Evolutionary conservation across 768 basidiomycete genomes (phyloP), one percentile per base, ranked within the genome.

Genomic region (Psilocybe tampanensis): DNA sequence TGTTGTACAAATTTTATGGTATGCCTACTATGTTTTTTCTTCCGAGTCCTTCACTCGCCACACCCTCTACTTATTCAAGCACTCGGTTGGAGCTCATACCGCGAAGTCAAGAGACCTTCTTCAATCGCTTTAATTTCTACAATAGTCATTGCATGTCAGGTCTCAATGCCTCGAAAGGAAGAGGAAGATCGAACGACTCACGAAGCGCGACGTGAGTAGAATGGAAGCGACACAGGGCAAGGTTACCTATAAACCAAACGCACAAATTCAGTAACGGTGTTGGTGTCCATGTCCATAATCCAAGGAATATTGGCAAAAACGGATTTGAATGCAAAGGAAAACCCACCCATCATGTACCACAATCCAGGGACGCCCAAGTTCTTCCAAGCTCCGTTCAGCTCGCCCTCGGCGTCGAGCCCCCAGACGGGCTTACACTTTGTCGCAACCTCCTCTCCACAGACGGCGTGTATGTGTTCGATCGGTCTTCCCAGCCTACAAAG

Each of bases 91-190:
- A 24, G 44, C 45, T 63, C 49, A 44, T 64, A 64, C 3, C 63
- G 50, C 3, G 54, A 29, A 1, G 49, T 54, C 26, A 57, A 44
- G 12, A 65, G 34, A 0, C 61, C 61, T 36, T 83, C 83, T 57
- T 88, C 80, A 23, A 80, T 80, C 0, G 87, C 88, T 65, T 88
- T 89, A 66, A 90, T 89, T 70, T 89, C 88, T 89, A 9, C n/a
- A n/a, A n/a, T n/a, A n/a, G n/a, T n/a, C n/a, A n/a, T n/a, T n/a
- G n/a, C n/a, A n/a, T n/a, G n/a, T n/a, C n/a, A n/a, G n/a, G n/a
- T n/a, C n/a, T n/a, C n/a, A n/a, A n/a, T n/a, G n/a, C n/a, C n/a
- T n/a, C n/a, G n/a, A n/a, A n/a, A n/a, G n/a, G 9, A 29, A 29
- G 5, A 29, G 29, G 9, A 29, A 4, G 4, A 29, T 9, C 5